Evolutionary conservation across 306 rosid genomes (phyloP).

Genomic region (Quillaja saponaria): DNA sequence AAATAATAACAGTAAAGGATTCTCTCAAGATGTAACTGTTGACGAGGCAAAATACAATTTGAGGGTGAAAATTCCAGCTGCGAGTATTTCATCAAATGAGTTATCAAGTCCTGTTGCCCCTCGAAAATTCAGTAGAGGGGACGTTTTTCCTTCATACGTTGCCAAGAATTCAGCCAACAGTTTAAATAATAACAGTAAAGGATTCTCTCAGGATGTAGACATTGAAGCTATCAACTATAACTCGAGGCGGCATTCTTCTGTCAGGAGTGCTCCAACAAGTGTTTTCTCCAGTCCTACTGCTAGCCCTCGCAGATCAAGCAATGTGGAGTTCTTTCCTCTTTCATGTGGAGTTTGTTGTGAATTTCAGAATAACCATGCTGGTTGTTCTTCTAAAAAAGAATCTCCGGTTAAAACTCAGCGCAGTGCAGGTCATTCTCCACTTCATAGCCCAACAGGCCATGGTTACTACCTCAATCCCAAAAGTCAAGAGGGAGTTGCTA

Average conservation of each 20-base stretch:
- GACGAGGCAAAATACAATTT: constrained; percentile 28
- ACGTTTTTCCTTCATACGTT: constrained; percentile 15
- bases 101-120: constrained; percentile 22
- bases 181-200: constrained; percentile 39
- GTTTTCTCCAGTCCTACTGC: constrained; percentile 66
- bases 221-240: constrained; percentile 28
- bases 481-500: constrained; percentile 39
- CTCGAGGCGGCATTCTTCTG: constrained; percentile 37
- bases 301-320: constrained; percentile 70
- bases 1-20: constrained; percentile 32
- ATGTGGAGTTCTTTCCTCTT: constrained; percentile 39
- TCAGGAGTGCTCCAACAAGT: constrained; percentile 85
- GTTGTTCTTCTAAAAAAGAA: constrained; percentile 24
- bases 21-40: constrained; percentile 28
- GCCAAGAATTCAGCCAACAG: constrained; percentile 34
- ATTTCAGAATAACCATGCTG: constrained; percentile 34
- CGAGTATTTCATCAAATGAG: constrained; percentile 27
- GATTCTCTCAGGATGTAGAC: constrained; percentile 36
- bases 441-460: constrained; percentile 43
- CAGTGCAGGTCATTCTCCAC: constrained; percentile 59
- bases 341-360: constrained; percentile 35
- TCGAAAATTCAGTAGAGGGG: constrained; percentile 30
- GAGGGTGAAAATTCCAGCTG: constrained; percentile 34
- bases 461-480: constrained; percentile 34
- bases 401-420: constrained; percentile 34